Base-by-base conservation (phyloP, 257 asterid genomes). In the Leonotis leonurus region DNA sequence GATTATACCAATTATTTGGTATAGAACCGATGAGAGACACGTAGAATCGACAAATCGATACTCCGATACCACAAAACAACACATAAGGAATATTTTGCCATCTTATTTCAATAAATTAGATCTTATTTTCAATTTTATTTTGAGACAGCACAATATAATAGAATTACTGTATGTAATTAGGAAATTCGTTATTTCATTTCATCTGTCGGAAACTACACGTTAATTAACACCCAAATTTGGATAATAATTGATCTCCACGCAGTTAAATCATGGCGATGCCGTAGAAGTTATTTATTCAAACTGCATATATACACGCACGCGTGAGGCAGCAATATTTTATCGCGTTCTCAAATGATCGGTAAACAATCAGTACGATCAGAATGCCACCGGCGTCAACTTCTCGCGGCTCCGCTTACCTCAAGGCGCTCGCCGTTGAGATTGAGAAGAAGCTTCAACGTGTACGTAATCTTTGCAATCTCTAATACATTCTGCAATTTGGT, bases 401-500 rank as follows among this genome's bases (percentile, higher is more conserved):
- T 75, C 85, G 83, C 60, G 82, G 90, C 79, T 76, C 95, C 41
- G 94, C 87, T 74, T 89, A 83, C 68, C 94, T 93, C 60, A 70
- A 77, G 44, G 96, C 96, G 51, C 88, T 93, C 60, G 70, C 95
- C 29, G 79, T 80, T 58, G 92, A 90, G 78, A 93, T 93, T 73
- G 95, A 93, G 79, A 89, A 78, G 78, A 89, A 93, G 81, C 96
- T 89, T 68, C 94, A 84, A 68, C 95, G 99, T 41, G 97, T 93
- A 76, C 25, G 88, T 73, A 13, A 7, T 57, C 52, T 56, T 32
- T 67, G 3, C 20, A 20, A n/a, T n/a, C n/a, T n/a, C n/a, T 13
- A n/a, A n/a, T n/a, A n/a, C n/a, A n/a, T n/a, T n/a, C 14, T 45
- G 2, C 44, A 44, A 44, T 29, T 8, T 0, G 4, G 3, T n/a